Conservation (phyloP, 2,329 filamentous ascomycete genomes). For the Corynespora cassiicola region DNA sequence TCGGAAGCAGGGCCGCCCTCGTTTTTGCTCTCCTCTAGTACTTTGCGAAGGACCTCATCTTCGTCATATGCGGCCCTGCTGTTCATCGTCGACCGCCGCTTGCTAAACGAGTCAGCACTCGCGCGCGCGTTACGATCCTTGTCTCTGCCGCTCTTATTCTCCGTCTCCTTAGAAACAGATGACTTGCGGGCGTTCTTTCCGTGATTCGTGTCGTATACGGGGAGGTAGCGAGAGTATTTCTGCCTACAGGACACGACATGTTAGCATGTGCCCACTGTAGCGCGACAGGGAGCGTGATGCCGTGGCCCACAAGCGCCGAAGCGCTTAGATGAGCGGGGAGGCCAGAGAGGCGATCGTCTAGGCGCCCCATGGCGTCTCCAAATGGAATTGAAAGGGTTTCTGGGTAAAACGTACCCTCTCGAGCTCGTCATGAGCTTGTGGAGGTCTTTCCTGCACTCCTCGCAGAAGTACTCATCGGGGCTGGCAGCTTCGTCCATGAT, state of each 20-base stretch:
- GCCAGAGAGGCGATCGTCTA: constrained; percentile 6
- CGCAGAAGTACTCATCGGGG: constrained; percentile 97
- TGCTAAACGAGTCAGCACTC: constrained; percentile 68
- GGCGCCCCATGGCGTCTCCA: constrained; percentile 30
- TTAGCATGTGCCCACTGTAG: constrained; percentile 5
- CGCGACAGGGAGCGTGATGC: too few relatives aligned
- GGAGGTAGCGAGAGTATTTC: constrained; percentile 69
- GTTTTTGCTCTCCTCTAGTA: constrained; percentile 94
- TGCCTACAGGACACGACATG: constrained; percentile 52
- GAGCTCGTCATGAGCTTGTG: constrained; percentile 81
- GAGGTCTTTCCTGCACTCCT: constrained; percentile 89
- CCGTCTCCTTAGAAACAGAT: constrained; percentile 69
- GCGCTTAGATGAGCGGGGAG: constrained; percentile 9
- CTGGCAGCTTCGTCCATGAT: constrained; percentile 93
- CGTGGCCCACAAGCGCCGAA: not conserved
- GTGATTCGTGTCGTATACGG: constrained; percentile 61
- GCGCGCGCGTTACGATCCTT: constrained; percentile 61
- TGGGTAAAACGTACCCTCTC: constrained; percentile 75
- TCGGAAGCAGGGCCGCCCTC: constrained; percentile 67
- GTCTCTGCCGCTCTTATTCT: constrained; percentile 61
- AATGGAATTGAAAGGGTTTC: constrained; percentile 9
- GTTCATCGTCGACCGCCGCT: constrained; percentile 95
- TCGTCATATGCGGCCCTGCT: constrained; percentile 96
- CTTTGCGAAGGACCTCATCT: constrained; percentile 84
- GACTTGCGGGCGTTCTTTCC: constrained; percentile 61